Evolutionary conservation across 371 early-diverging fungal genomes (phyloP).

Genomic region (Mortierella sp.): DNA sequence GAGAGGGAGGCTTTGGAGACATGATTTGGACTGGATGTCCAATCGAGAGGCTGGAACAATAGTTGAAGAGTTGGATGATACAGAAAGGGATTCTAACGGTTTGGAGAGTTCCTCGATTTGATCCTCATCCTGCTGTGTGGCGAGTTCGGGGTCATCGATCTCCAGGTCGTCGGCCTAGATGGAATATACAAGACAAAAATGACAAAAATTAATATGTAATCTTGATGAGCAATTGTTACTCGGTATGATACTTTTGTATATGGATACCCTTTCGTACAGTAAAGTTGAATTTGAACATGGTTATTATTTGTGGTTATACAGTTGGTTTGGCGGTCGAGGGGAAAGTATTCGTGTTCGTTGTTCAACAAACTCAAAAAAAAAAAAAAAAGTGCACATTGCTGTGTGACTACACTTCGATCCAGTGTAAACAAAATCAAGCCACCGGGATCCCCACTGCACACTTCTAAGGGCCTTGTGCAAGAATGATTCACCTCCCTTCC

Average conservation of each 20-base stretch:
- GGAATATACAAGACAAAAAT: not conserved
- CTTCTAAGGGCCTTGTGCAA: too few relatives aligned
- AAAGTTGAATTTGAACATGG: conserved; percentile 71
- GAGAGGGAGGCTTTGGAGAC: conserved; percentile 29
- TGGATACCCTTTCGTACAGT: conserved; percentile 56
- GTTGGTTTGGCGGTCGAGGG: too few relatives aligned
- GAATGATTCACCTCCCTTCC: too few relatives aligned
- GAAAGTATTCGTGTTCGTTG: too few relatives aligned
- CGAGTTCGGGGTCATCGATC: conserved; percentile 62
- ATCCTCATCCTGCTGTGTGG: conserved; percentile 60
- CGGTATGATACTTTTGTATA: not conserved
- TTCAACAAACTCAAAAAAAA: not conserved
- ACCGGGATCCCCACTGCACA: too few relatives aligned
- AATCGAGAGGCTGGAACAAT: conserved; percentile 41
- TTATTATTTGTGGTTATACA: not conserved
- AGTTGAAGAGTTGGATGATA: conserved; percentile 28
- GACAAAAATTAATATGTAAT: not conserved
- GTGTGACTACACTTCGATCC: too few relatives aligned
- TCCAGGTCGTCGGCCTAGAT: conserved; percentile 67
- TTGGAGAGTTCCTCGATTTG: conserved; percentile 58
- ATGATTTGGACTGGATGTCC: conserved; percentile 29
- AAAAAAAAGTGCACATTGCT: too few relatives aligned
- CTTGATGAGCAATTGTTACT: not conserved
- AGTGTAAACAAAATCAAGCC: too few relatives aligned
- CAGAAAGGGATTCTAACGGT: conserved; percentile 48